Percentiles rank a stretch among this genome's conserved stretches.
Evolutionary conservation across 1,139 yeast genomes (phyloP).

Genomic region (Magnusiomyces starmeri): DNA sequence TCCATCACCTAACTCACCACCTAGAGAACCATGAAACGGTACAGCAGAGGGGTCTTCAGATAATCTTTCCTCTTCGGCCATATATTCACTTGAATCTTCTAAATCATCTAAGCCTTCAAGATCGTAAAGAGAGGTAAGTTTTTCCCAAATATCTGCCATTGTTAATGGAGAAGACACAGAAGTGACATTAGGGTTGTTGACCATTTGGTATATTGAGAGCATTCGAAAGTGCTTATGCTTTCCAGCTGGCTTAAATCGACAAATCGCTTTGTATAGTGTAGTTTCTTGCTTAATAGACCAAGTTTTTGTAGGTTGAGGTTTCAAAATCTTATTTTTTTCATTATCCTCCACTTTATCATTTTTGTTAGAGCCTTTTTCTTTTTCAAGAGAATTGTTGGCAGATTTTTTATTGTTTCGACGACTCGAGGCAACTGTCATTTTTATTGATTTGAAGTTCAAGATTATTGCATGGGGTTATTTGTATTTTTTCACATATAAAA

Average conservation of each 20-base stretch:
- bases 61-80: slow-evolving; percentile 12
- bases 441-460: not conserved
- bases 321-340: not conserved
- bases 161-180: slow-evolving; percentile 31
- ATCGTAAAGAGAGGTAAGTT: slow-evolving; percentile 48
- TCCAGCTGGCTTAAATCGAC: slow-evolving; percentile 59
- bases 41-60: slow-evolving; percentile 1
- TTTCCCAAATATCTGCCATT: slow-evolving; percentile 51
- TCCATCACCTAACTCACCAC: slow-evolving; percentile 14
- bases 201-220: slow-evolving; percentile 45
- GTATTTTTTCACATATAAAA: too few relatives aligned
- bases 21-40: slow-evolving; percentile 12
- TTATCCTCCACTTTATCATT: not conserved
- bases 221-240: slow-evolving; percentile 51
- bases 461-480: too few relatives aligned
- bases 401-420: not conserved
- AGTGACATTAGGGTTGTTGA: slow-evolving; percentile 38
- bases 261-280: slow-evolving; percentile 53
- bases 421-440: not conserved
- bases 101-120: slow-evolving; percentile 48
- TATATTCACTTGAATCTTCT: slow-evolving; percentile 33
- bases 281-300: slow-evolving; percentile 66
- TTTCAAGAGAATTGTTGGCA: not conserved
- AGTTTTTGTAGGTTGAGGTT: slow-evolving; percentile 20
- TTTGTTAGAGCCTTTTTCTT: not conserved